Evolutionary conservation across 2,329 filamentous ascomycete genomes (phyloP).

Genomic region (Pyricularia grisea): DNA sequence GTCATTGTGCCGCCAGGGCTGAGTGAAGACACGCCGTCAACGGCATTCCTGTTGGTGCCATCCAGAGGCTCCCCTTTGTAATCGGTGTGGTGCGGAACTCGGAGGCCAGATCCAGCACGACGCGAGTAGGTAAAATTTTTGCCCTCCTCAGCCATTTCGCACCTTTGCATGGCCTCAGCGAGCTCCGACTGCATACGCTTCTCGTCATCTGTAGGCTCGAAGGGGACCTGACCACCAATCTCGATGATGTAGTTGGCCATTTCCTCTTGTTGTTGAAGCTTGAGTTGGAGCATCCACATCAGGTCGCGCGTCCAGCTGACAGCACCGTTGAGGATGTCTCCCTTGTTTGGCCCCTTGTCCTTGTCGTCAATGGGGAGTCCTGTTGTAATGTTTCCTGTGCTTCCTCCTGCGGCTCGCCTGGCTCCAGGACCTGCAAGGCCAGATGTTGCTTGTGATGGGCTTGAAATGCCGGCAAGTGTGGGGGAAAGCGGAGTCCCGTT

Average conservation of each 20-base stretch:
- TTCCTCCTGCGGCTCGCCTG: slow-evolving; percentile 63
- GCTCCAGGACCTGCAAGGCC: slow-evolving; percentile 78
- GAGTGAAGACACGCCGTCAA: slow-evolving; percentile 18
- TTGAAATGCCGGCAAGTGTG: slow-evolving; percentile 60
- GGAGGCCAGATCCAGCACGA: slow-evolving; percentile 70
- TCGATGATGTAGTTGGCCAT: slow-evolving; percentile 66
- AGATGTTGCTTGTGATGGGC: slow-evolving; percentile 71
- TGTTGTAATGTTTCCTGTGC: slow-evolving; percentile 76
- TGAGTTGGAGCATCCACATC: slow-evolving; percentile 92
- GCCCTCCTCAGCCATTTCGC: slow-evolving; percentile 10
- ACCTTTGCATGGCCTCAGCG: slow-evolving; percentile 58
- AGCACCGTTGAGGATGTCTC: slow-evolving; percentile 93
- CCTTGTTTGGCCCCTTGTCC: slow-evolving; percentile 98
- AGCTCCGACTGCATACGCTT: slow-evolving; percentile 92
- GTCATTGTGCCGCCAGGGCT: slow-evolving; percentile 18
- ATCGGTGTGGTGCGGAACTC: slow-evolving; percentile 90
- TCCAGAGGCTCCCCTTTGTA: slow-evolving; percentile 71
- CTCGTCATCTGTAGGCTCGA: slow-evolving; percentile 83
- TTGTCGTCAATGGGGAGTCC: slow-evolving; percentile 92
- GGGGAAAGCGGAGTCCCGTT: slow-evolving; percentile 88
- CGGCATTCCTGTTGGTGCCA: slow-evolving; percentile 27
- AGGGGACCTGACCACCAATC: slow-evolving; percentile 67
- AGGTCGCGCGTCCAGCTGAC: slow-evolving; percentile 96
- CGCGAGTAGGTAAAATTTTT: slow-evolving; percentile 70
- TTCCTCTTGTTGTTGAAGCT: slow-evolving; percentile 82